Conservation (phyloP, 1,284 basidiomycete species). For the Phellinidium pouzarii region DNA sequence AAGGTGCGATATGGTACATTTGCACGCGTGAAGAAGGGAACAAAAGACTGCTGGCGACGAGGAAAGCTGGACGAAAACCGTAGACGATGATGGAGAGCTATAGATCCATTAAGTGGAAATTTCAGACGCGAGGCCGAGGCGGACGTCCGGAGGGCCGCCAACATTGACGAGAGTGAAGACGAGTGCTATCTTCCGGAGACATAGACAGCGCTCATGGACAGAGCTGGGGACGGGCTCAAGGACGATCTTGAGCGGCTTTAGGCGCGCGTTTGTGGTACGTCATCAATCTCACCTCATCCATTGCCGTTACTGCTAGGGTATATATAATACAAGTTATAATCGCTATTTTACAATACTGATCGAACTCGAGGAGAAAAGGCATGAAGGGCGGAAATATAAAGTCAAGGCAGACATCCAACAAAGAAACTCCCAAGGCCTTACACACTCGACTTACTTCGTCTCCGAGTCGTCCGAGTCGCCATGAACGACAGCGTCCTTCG, state of each 20-base stretch:
- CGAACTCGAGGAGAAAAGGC: too few relatives aligned
- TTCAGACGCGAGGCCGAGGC: slow-evolving; percentile 2
- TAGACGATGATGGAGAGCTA: neutral
- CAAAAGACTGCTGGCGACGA: slow-evolving; percentile 19
- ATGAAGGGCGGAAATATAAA: too few relatives aligned
- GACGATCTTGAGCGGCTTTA: neutral
- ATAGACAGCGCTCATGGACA: slow-evolving; percentile 7
- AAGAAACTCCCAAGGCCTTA: too few relatives aligned
- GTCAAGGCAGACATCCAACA: too few relatives aligned
- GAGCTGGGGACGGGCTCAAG: neutral
- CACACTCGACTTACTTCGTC: neutral
- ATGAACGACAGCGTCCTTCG: slow-evolving; percentile 4
- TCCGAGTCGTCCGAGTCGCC: neutral
- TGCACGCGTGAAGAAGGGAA: slow-evolving; percentile 25
- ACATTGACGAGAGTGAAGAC: slow-evolving; percentile 11
- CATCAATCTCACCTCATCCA: too few relatives aligned
- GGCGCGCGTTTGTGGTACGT: too few relatives aligned
- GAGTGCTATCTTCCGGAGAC: slow-evolving; percentile 1
- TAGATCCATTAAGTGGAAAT: neutral
- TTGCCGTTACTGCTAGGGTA: too few relatives aligned
- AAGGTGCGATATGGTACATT: slow-evolving; percentile 25
- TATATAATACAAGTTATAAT: too few relatives aligned
- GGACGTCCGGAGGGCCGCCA: slow-evolving; percentile 8
- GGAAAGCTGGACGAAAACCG: slow-evolving; percentile 11
- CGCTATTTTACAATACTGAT: too few relatives aligned